These are phyloP conservation scores for Penicillium malachiteum DNA, from an alignment of 495 filamentous ascomycete genomes.

Conservation along the genomic window DNA sequence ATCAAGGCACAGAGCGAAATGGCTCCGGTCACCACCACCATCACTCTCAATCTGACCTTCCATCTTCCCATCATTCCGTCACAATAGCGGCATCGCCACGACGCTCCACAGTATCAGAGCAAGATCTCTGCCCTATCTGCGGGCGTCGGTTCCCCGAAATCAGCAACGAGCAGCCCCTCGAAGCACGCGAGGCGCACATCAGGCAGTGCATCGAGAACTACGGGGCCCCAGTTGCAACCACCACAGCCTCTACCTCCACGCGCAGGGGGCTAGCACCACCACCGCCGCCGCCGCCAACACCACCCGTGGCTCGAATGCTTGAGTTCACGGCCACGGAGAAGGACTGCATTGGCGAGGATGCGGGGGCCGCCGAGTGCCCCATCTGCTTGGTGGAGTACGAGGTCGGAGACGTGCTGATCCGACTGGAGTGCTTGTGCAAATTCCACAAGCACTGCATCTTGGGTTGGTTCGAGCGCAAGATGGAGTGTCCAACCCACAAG, in stretches of 20 bases:
- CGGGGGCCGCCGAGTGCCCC: constrained; percentile 68
- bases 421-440: constrained; percentile 89
- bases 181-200: constrained; percentile 73
- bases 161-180: constrained; percentile 56
- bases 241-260: background rate
- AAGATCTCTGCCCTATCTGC: constrained; percentile 91
- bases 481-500: constrained; percentile 55
- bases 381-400: constrained; percentile 98
- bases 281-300: constrained; percentile 18
- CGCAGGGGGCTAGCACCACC: constrained; percentile 14
- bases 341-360: constrained; percentile 75
- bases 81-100: constrained; percentile 3
- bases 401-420: constrained; percentile 74
- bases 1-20: background rate
- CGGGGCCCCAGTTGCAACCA: constrained; percentile 15
- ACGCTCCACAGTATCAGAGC: constrained; percentile 58
- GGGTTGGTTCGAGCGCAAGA: constrained; percentile 54
- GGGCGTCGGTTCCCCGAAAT: constrained; percentile 70
- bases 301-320: constrained; percentile 51
- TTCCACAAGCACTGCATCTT: constrained; percentile 76
- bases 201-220: constrained; percentile 64
- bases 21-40: background rate
- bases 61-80: background rate
- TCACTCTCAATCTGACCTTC: background rate
- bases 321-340: constrained; percentile 86